phyloP scores from a whole-genome alignment of 177 flowering plant species.

The Vitis hybrid region DNA sequence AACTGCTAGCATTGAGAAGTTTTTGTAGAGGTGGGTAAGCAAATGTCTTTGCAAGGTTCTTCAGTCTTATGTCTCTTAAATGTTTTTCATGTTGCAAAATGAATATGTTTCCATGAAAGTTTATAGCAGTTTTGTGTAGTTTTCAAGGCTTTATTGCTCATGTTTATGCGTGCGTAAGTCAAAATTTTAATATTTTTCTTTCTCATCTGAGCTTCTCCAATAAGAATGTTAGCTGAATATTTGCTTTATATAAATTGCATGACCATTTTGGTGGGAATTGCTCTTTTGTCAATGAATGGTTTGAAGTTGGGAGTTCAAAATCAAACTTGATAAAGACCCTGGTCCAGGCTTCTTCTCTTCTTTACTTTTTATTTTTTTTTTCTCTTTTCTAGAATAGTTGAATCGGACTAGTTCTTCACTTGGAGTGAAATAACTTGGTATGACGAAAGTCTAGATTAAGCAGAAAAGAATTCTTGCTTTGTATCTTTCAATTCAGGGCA shows the following conservation, averaged over 20 bases:
- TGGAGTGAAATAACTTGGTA: neutral
- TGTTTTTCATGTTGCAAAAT: neutral
- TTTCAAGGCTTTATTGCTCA: neutral
- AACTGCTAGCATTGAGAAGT: slow-evolving; percentile 29
- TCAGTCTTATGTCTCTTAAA: neutral
- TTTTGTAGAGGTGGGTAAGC: slow-evolving; percentile 10
- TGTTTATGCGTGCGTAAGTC: neutral
- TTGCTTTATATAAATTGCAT: neutral
- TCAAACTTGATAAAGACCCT: neutral
- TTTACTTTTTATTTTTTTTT: neutral
- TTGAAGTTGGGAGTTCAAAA: neutral
- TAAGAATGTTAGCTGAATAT: neutral
- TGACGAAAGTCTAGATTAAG: no score
- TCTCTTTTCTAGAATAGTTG: neutral
- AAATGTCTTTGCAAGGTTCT: neutral
- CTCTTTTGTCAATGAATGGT: neutral
- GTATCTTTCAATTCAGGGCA: no score
- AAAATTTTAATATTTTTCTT: neutral
- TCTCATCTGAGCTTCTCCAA: neutral
- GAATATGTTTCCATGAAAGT: neutral
- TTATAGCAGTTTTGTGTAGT: neutral
- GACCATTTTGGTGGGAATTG: neutral
- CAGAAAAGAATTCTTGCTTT: no score
- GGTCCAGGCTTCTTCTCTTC: neutral
- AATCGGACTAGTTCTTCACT: neutral